Base-by-base conservation (phyloP, 176 grass and related monocot species). In the Saccharum officinarum region DNA sequence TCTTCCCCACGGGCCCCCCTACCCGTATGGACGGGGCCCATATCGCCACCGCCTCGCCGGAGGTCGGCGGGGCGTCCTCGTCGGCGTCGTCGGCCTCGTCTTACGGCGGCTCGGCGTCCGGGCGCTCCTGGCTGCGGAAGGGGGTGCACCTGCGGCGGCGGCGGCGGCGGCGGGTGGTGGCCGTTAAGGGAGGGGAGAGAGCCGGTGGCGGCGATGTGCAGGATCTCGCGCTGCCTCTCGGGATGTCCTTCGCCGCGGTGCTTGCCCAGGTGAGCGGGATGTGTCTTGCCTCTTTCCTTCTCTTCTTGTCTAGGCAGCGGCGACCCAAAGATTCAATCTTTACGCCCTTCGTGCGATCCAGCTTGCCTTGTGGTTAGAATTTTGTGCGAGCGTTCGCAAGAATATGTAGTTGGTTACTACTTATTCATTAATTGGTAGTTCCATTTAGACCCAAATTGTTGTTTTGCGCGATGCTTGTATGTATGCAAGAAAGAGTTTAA, bases 181-280 rank as follows among this genome's bases (percentile, higher is more conserved):
- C 64, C 65, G 28, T 25, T 8, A 47, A 13, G 3, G 71, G 28
- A 59, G 73, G 31, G 3, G 73, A 33, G 3, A 25, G 64, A 42
- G 84, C 76, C 47, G 67, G 9, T 47, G 80, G 73, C 59, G 38
- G 60, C 75, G n/a, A 59, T 4, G 75, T 83, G 84, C 80, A 87
- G 69, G 89, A 92, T 52, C 90, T 95, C 52, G 93, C 85, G 59
- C 85, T 95, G 76, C 85, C 90, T 0, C 85, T 95, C 1, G 87
- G 93, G 42, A 90, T 95, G 93, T 92, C 90, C 44, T 95, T 95
- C 74, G 93, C 93, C 7, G 93, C 90, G 45, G 93, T 95, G 59
- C 82, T 95, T 85, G 82, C 93, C 9, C 82, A 90, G 85, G 93
- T 92, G 46, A 68, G 75, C 30, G 7, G 1, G 6, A 1, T 62